Conservation (phyloP, 768 basidiomycete genomes). For the Pisolithus sp. region DNA sequence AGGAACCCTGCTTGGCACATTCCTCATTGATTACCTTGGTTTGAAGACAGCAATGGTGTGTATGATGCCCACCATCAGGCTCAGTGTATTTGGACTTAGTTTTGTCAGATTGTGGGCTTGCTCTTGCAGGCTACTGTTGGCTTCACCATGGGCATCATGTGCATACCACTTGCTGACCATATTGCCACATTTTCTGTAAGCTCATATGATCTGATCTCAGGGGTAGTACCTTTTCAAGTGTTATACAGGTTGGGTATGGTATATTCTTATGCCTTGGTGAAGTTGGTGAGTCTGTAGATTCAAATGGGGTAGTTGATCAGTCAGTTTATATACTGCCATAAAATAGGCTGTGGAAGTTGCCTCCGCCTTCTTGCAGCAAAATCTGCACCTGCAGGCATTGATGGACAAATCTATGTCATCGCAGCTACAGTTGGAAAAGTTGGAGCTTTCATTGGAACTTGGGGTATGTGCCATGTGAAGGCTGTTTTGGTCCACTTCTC, state of each 20-base stretch:
- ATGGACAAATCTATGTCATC: no score
- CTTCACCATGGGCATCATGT: conserved; percentile 81
- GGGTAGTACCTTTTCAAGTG: not conserved
- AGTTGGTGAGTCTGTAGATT: conserved; percentile 43
- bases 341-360: no score
- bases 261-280: conserved; percentile 89
- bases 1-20: conserved; percentile 66
- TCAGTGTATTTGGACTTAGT: not conserved
- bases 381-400: no score
- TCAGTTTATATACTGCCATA: no score
- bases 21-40: conserved; percentile 67
- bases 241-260: conserved; percentile 68
- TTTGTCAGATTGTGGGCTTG: conserved; percentile 55
- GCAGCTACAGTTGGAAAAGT: no score
- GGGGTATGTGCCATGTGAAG: no score
- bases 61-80: not conserved
- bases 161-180: conserved; percentile 51
- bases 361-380: no score
- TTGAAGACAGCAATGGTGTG: conserved; percentile 70
- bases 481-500: conserved; percentile 24
- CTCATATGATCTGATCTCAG: not conserved
- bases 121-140: conserved; percentile 66
- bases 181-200: conserved; percentile 69
- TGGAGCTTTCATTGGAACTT: no score
- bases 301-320: conserved; percentile 20